Conservation (phyloP, 768 basidiomycete species). For the Phanerodontia chrysosporium region DNA sequence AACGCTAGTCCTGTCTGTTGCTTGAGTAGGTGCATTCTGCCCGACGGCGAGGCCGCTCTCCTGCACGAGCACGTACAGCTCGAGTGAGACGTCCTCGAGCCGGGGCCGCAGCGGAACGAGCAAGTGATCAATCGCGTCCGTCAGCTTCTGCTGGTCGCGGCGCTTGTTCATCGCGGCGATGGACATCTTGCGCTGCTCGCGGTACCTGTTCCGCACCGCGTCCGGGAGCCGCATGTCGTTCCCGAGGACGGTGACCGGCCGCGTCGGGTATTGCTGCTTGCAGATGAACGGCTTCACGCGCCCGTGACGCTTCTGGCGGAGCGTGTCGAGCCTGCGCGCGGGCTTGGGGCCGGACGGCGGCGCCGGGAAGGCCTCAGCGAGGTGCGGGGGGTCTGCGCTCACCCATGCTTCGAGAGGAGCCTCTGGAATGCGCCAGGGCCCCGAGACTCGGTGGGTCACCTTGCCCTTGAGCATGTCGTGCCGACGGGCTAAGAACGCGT, state of each 20-base stretch:
- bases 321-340: not conserved
- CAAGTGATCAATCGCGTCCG: not conserved
- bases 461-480: conserved; percentile 42
- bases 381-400: conserved; percentile 33
- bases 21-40: no score
- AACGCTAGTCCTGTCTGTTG: no score
- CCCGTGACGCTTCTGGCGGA: not conserved
- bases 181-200: not conserved
- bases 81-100: not conserved
- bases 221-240: not conserved
- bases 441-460: conserved; percentile 31
- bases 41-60: no score
- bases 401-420: not conserved
- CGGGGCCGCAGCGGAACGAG: not conserved
- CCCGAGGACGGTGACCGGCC: not conserved
- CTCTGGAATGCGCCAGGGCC: not conserved
- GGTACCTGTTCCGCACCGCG: not conserved
- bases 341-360: not conserved
- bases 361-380: conserved; percentile 37
- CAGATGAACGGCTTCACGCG: not conserved
- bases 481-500: conserved; percentile 16
- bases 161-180: not conserved
- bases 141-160: not conserved
- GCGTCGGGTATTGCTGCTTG: not conserved
- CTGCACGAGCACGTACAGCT: not conserved